These are phyloP conservation scores for Casuarina cunninghamiana DNA, from an alignment of 306 rosid species.

Conservation along the genomic window DNA sequence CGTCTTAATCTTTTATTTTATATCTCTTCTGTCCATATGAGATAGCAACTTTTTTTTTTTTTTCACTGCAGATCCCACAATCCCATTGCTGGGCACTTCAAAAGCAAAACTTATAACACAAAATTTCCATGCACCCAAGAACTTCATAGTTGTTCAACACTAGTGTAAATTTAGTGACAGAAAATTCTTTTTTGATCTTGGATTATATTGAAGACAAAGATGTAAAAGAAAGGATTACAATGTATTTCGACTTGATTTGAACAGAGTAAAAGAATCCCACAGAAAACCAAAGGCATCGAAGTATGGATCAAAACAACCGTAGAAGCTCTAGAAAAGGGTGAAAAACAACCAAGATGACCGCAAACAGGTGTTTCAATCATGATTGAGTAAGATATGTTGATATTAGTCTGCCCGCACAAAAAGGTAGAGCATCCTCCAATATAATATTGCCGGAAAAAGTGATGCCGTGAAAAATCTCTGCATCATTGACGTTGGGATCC, in stretches of 20 bases:
- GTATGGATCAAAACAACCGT: constrained; percentile 22
- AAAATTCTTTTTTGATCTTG: background rate
- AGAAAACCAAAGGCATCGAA: constrained; percentile 8
- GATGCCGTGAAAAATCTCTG: constrained; percentile 5
- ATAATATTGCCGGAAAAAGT: background rate
- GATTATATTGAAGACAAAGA: background rate
- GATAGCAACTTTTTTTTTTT: no score
- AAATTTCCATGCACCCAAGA: no score
- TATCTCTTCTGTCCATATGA: no score
- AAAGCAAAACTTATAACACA: no score
- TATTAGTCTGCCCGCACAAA: constrained; percentile 10
- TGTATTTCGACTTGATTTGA: constrained; percentile 20
- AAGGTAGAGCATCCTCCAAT: constrained; percentile 6
- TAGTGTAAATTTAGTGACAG: background rate
- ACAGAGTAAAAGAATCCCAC: background rate
- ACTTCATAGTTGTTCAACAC: background rate
- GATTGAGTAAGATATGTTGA: constrained; percentile 1
- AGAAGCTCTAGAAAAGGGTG: constrained; percentile 15
- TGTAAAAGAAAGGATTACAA: background rate
- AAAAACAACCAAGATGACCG: constrained; percentile 7
- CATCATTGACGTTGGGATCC: constrained; percentile 33
- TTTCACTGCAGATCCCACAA: no score
- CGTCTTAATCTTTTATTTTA: no score
- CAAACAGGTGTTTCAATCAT: constrained; percentile 15
- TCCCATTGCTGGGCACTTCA: no score